Conservation (phyloP, 2,329 filamentous ascomycete genomes). For the Colletotrichum sp. region DNA sequence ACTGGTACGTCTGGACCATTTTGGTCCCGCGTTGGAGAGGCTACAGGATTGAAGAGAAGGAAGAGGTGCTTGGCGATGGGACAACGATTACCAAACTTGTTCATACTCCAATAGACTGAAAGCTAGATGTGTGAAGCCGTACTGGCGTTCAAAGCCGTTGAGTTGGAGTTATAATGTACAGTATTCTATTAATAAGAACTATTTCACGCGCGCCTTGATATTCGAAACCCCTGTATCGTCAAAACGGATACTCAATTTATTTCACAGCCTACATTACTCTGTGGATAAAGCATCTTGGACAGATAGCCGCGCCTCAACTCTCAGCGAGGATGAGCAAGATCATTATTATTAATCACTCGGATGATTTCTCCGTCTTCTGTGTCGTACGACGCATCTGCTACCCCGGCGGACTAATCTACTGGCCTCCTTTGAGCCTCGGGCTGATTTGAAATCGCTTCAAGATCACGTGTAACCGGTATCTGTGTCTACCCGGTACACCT, state of each 20-base stretch:
- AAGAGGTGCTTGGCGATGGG: conserved; percentile 66
- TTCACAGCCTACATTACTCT: neutral
- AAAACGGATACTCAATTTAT: neutral
- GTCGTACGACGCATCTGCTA: neutral
- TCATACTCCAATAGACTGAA: conserved; percentile 18
- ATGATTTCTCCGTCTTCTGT: neutral
- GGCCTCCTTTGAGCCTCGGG: neutral
- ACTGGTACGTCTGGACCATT: conserved; percentile 74
- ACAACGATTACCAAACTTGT: conserved; percentile 68
- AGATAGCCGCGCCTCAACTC: neutral
- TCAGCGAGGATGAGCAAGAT: neutral
- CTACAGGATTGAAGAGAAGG: conserved; percentile 67
- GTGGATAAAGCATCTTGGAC: neutral
- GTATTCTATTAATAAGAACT: neutral
- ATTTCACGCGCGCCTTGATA: neutral
- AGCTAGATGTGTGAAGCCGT: neutral
- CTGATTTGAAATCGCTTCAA: neutral
- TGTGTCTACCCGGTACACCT: neutral
- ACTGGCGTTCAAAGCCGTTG: neutral
- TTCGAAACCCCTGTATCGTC: neutral
- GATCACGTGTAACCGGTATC: neutral
- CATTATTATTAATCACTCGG: neutral
- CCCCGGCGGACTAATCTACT: neutral
- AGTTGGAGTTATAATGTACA: neutral
- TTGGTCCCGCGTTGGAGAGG: conserved; percentile 62